Evolutionary conservation across 108 stramenopile species (phyloP), one percentile per base, ranked within the genome.

Genomic region (Conticribra weissflogii): DNA sequence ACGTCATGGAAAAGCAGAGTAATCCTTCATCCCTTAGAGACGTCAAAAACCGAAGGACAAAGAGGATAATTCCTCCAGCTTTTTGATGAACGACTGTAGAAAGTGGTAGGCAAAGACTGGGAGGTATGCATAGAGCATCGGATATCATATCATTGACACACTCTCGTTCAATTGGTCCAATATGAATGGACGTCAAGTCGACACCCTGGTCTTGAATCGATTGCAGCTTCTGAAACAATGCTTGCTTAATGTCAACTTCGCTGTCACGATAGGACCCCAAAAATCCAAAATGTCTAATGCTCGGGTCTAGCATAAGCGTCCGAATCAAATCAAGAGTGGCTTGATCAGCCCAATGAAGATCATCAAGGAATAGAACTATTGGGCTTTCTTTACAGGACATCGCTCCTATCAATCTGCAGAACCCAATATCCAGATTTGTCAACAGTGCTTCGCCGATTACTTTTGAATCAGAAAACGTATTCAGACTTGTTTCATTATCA

Each of bases 321-420:
- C 68, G 24, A 30, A 74, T 68, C 23, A 68, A 33, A 24, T 63
- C 74, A 58, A 66, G 31, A 8, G 32, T 25, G 34, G 59, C 4
- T 32, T 31, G 34, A 22, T 73, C 65, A 22, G 72, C 64, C 72
- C 72, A 73, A 19, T 73, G 72, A 3, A 73, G 31, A 48, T 73
- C 72, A 29, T 73, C 72, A 16, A 67, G 47, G 1, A 66, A 7
- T 4, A 73, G 14, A 9, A 66, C 64, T 36, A 66, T 50, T 18
- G 72, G 72, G 31, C 58, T 53, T 2, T 53, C 18, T 46, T 36
- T 22, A 18, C 18, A n/a, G 8, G 65, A 54, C 36, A 68, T 73
- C 17, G 72, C 52, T 18, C 34, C 45, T 0, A 67, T 57, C 14
- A 73, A 34, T 45, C 58, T 67, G 21, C 64, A 59, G 12, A 73